A percentile compares a stretch with the other conserved stretches of the same genome.
phyloP scores from a whole-genome alignment of 2,329 filamentous ascomycete genomes.

The Neobulgaria alba region DNA sequence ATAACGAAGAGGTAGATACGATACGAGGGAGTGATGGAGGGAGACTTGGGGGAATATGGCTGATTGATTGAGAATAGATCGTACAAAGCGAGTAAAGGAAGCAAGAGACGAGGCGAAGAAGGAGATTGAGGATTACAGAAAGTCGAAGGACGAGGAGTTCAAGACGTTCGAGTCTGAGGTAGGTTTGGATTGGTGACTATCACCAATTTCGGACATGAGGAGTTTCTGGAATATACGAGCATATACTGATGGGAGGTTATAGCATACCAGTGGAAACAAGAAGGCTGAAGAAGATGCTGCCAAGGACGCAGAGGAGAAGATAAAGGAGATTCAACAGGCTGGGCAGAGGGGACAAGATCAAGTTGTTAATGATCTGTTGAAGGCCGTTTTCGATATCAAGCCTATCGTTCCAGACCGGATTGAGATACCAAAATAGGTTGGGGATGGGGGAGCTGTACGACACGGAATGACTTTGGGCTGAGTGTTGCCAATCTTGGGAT shows the following conservation, averaged over 20 bases:
- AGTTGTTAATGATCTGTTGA: conserved; percentile 76
- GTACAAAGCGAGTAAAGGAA: conserved; percentile 95
- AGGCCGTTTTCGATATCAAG: conserved; percentile 77
- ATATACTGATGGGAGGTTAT: conserved; percentile 9
- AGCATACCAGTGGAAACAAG: conserved; percentile 92
- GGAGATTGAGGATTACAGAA: conserved; percentile 89
- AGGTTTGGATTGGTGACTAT: conserved; percentile 11
- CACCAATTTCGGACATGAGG: too few species aligned
- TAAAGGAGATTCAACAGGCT: conserved; percentile 72
- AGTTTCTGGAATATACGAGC: too few species aligned
- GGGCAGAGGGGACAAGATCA: conserved; percentile 71
- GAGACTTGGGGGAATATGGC: too few species aligned
- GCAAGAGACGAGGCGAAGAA: conserved; percentile 94
- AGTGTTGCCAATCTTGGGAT: background rate
- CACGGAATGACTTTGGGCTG: background rate
- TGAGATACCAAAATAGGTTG: conserved; percentile 24
- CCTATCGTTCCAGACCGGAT: conserved; percentile 49
- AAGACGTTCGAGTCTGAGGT: conserved; percentile 81
- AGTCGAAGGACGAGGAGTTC: conserved; percentile 87
- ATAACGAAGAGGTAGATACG: too few species aligned
- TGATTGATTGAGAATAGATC: conserved; percentile 59
- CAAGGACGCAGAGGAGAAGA: conserved; percentile 71
- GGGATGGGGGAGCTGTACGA: background rate
- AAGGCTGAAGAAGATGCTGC: conserved; percentile 70
- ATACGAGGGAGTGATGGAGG: too few species aligned